These are phyloP conservation scores for Raphanus hybrid DNA, from an alignment of 441 rosid genomes.

Conservation along the genomic window DNA sequence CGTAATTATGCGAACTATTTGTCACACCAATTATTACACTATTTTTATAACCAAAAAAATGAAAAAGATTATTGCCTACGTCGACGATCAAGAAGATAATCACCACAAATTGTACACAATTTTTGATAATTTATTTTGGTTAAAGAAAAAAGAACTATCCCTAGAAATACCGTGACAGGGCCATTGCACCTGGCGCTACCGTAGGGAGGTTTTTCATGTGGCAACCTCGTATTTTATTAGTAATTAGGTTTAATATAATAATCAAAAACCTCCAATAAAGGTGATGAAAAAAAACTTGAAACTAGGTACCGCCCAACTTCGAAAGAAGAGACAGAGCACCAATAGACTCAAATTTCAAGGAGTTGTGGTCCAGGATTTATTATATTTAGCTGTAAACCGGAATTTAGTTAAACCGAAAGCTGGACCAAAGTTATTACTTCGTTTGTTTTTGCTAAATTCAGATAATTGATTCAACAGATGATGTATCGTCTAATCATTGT, in stretches of 20 bases:
- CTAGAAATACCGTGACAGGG: conserved; percentile 13
- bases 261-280: conserved; percentile 1
- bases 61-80: conserved; percentile 25
- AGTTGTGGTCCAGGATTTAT: conserved; percentile 25
- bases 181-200: conserved; percentile 40
- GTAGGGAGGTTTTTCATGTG: conserved; percentile 28
- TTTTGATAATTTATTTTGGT: not conserved
- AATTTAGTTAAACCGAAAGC: conserved; percentile 26
- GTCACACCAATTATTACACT: conserved; percentile 29
- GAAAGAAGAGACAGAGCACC: conserved; percentile 30
- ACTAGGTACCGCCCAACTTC: conserved; percentile 41
- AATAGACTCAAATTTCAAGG: conserved; percentile 27
- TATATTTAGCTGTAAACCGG: conserved; percentile 33
- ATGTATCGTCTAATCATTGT: not conserved
- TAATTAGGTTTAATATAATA: not conserved
- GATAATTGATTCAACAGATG: conserved; percentile 13
- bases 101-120: conserved; percentile 5
- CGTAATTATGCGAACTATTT: conserved; percentile 19
- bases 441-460: not conserved
- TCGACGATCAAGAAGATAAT: conserved; percentile 20
- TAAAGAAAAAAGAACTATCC: conserved; percentile 2
- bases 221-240: conserved; percentile 29
- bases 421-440: conserved; percentile 30
- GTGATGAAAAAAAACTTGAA: conserved; percentile 13
- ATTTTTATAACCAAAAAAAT: not conserved